Evolutionary conservation across 768 basidiomycete genomes (phyloP).

Genomic region (Trametes cubensis): DNA sequence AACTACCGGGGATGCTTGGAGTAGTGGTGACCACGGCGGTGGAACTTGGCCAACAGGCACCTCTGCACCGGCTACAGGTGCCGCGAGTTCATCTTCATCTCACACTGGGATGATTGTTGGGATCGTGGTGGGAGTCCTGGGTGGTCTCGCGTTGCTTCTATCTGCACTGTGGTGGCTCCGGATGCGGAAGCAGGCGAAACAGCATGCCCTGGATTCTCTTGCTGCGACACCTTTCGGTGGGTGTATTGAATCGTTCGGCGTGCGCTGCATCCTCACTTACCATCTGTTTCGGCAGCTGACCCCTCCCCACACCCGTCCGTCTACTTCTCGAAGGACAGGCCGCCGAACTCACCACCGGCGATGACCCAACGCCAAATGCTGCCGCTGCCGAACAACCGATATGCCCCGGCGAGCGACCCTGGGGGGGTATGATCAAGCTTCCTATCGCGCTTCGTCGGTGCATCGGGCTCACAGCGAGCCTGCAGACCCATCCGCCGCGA

Average conservation of each 20-base stretch:
- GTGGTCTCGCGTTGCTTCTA: slow-evolving; percentile 2
- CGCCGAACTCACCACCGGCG: neutral
- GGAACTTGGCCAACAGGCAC: neutral
- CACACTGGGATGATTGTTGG: slow-evolving; percentile 6
- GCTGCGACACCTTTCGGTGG: neutral
- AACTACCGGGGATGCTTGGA: no score
- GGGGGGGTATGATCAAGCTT: neutral
- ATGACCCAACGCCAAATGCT: neutral
- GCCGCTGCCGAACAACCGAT: neutral
- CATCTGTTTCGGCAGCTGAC: neutral
- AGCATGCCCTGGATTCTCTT: neutral
- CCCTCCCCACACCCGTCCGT: neutral
- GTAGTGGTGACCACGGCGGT: no score
- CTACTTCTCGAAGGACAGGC: neutral
- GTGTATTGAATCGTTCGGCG: neutral
- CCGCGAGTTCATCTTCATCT: neutral
- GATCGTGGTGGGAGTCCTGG: slow-evolving; percentile 5
- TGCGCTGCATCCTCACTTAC: neutral
- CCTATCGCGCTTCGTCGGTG: neutral
- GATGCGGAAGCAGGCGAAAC: neutral
- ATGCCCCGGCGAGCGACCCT: neutral
- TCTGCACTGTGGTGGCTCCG: slow-evolving; percentile 13
- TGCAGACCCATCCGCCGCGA: neutral
- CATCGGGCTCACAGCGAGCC: neutral
- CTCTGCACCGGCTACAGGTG: neutral